Conservation (phyloP, 768 basidiomycete genomes). For the Phaeotremella fagi region DNA sequence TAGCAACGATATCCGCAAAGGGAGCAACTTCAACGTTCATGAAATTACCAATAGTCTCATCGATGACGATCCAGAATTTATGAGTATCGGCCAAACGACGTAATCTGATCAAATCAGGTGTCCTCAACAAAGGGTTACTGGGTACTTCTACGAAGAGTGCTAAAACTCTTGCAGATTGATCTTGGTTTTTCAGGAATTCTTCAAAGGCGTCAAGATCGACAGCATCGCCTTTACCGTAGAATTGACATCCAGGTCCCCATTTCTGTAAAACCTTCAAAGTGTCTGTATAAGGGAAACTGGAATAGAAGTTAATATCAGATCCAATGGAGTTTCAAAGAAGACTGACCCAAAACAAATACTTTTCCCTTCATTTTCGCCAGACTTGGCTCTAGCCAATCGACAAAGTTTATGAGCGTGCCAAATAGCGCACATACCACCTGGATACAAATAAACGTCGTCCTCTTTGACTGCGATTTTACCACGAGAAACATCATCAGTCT, state of each 20-base stretch:
- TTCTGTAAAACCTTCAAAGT: conserved; percentile 90
- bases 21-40: conserved; percentile 85
- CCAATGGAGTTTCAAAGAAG: not conserved
- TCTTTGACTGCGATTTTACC: conserved; percentile 60
- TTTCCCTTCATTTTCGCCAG: conserved; percentile 56
- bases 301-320: not conserved
- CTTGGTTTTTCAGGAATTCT: conserved; percentile 51
- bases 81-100: conserved; percentile 78
- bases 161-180: conserved; percentile 57
- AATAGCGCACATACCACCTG: conserved; percentile 89
- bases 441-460: conserved; percentile 80
- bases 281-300: conserved; percentile 89
- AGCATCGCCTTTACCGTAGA: conserved; percentile 75
- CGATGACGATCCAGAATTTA: conserved; percentile 80
- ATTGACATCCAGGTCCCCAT: conserved; percentile 91
- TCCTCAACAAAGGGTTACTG: conserved; percentile 88
- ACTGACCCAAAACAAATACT: conserved; percentile 90
- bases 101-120: conserved; percentile 69
- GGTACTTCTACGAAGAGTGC: conserved; percentile 91
- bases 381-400: conserved; percentile 51
- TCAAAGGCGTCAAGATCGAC: conserved; percentile 71
- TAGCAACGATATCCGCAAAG: conserved; percentile 82
- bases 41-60: conserved; percentile 93
- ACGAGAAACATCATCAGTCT: conserved; percentile 36
- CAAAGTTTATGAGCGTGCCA: conserved; percentile 81